Evolutionary conservation across 2,329 filamentous ascomycete genomes (phyloP).

Genomic region (Nemania sp.): DNA sequence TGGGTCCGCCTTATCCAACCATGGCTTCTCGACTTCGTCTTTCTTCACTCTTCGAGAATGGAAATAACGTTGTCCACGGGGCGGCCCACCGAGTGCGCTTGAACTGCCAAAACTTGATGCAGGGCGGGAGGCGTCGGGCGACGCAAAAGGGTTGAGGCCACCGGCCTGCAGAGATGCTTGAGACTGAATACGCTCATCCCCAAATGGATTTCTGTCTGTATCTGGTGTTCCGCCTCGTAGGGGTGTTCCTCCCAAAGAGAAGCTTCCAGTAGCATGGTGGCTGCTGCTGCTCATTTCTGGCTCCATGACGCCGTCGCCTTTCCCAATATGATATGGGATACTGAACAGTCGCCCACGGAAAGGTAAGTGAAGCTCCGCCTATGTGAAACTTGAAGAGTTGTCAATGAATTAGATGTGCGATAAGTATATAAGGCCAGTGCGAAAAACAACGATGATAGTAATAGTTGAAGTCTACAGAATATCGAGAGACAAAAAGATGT

Average conservation of each 20-base stretch:
- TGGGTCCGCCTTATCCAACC: slow-evolving; percentile 72
- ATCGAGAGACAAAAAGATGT: not conserved
- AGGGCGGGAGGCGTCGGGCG: slow-evolving; percentile 48
- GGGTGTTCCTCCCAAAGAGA: slow-evolving; percentile 45
- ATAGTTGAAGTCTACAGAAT: not conserved
- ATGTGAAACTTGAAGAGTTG: too few species aligned
- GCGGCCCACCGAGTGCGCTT: slow-evolving; percentile 45
- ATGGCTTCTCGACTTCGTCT: slow-evolving; percentile 74
- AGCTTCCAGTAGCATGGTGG: slow-evolving; percentile 35
- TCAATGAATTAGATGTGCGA: not conserved
- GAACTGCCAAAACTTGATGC: slow-evolving; percentile 52
- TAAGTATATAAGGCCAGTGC: not conserved
- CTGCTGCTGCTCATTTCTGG: slow-evolving; percentile 27
- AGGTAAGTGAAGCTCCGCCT: too few species aligned
- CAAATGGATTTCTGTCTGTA: slow-evolving; percentile 48
- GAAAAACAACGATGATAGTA: not conserved
- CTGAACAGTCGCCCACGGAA: not conserved
- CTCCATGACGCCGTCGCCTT: slow-evolving; percentile 25
- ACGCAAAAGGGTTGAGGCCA: slow-evolving; percentile 51
- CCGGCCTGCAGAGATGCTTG: slow-evolving; percentile 28
- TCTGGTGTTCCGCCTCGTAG: slow-evolving; percentile 48
- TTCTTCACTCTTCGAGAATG: slow-evolving; percentile 73
- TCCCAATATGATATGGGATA: not conserved
- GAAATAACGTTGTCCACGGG: slow-evolving; percentile 61
- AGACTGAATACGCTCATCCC: slow-evolving; percentile 39